Conservation (phyloP, 2,329 filamentous ascomycete species). For the Ploettnerulaceae sp. region DNA sequence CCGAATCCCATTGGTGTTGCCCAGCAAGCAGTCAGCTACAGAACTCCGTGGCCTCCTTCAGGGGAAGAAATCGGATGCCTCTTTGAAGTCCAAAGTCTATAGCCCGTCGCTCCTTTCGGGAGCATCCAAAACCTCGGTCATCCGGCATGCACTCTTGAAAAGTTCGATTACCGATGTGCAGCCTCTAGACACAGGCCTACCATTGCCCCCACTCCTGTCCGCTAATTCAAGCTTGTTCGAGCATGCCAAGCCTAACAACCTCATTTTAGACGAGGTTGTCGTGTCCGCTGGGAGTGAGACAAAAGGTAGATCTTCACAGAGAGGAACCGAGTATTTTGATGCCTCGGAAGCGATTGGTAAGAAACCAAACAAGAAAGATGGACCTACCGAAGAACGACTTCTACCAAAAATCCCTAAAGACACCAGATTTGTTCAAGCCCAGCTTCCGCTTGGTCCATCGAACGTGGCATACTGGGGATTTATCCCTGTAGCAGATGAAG, state of each 20-base stretch:
- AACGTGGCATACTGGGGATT: slow-evolving; percentile 31
- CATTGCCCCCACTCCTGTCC: slow-evolving; percentile 25
- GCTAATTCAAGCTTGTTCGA: slow-evolving; percentile 8
- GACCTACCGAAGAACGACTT: background rate
- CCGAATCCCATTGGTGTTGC: too few species aligned
- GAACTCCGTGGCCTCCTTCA: slow-evolving; percentile 1
- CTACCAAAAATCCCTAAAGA: background rate
- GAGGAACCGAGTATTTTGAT: slow-evolving; percentile 4
- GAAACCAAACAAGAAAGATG: background rate
- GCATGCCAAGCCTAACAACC: background rate
- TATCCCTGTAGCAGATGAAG: slow-evolving; percentile 27
- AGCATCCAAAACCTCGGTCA: slow-evolving; percentile 24
- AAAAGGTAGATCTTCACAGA: background rate
- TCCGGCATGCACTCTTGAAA: slow-evolving; percentile 28
- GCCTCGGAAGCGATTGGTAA: background rate
- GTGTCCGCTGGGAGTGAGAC: background rate
- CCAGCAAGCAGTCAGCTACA: background rate
- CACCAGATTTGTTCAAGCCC: background rate
- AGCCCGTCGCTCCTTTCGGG: slow-evolving; percentile 26
- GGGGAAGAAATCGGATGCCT: slow-evolving; percentile 17
- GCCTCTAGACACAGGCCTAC: slow-evolving; percentile 24
- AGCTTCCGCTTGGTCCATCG: background rate
- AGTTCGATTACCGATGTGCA: slow-evolving; percentile 18
- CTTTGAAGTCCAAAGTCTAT: slow-evolving; percentile 18
- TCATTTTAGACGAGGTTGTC: background rate